These are phyloP conservation scores for Boletus sensibilis DNA, from an alignment of 768 basidiomycete genomes.

Conservation along the genomic window DNA sequence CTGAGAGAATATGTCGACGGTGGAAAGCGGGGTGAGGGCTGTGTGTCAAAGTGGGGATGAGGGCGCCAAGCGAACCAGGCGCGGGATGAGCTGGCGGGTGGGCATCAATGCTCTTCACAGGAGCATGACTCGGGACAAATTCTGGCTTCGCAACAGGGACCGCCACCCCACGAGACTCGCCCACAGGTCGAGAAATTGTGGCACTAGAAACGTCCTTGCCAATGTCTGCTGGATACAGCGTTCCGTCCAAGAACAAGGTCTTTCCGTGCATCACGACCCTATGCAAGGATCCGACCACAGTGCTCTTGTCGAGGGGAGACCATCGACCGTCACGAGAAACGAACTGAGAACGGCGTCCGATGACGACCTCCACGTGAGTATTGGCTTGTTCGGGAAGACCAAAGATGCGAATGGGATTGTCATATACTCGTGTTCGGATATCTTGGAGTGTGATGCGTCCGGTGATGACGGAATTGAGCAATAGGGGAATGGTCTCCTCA, in stretches of 20 bases:
- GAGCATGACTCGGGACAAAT: slow-evolving; percentile 30
- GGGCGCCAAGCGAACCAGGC: slow-evolving; percentile 9
- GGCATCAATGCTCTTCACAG: slow-evolving; percentile 31
- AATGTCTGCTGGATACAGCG: slow-evolving; percentile 52
- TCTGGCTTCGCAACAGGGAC: slow-evolving; percentile 27
- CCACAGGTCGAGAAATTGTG: slow-evolving; percentile 42
- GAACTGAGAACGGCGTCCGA: slow-evolving; percentile 71
- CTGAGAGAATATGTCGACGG: slow-evolving; percentile 88
- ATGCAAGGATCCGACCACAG: slow-evolving; percentile 75
- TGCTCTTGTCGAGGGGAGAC: slow-evolving; percentile 75
- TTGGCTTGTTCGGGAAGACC: slow-evolving; percentile 82
- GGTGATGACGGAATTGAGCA: slow-evolving; percentile 81
- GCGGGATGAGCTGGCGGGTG: slow-evolving; percentile 16
- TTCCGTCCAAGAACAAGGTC: slow-evolving; percentile 87
- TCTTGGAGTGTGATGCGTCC: slow-evolving; percentile 81
- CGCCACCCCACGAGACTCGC: slow-evolving; percentile 28
- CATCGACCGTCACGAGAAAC: slow-evolving; percentile 52
- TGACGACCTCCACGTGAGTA: slow-evolving; percentile 89
- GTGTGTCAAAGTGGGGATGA: slow-evolving; percentile 22
- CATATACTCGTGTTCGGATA: slow-evolving; percentile 78
- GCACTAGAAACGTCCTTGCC: slow-evolving; percentile 76
- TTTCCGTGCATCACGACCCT: slow-evolving; percentile 88
- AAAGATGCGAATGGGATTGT: slow-evolving; percentile 92
- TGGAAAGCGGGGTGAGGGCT: slow-evolving; percentile 83
- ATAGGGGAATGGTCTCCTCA: slow-evolving; percentile 82